Evolutionary conservation across 2,329 filamentous ascomycete genomes (phyloP).

Genomic region (Alternaria longipes): DNA sequence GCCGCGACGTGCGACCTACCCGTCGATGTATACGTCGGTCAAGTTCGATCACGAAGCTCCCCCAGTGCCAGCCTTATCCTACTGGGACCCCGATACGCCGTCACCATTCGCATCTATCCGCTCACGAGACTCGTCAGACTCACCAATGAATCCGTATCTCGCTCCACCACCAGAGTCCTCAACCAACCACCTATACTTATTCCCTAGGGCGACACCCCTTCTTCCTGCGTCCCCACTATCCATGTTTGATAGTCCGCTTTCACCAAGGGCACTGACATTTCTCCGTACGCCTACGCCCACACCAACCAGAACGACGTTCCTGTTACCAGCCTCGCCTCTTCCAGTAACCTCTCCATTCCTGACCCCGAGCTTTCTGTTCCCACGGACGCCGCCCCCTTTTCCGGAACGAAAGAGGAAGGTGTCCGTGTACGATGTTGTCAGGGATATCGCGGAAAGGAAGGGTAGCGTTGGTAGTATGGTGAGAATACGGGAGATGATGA

Average conservation of each 20-base stretch:
- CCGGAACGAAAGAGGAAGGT: neutral
- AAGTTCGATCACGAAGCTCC: constrained; percentile 5
- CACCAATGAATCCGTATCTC: constrained; percentile 30
- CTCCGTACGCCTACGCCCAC: constrained; percentile 4
- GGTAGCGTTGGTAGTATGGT: constrained; percentile 8
- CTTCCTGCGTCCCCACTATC: constrained; percentile 31
- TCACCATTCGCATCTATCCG: constrained; percentile 5
- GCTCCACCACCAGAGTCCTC: constrained; percentile 6
- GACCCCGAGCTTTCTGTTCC: constrained; percentile 24
- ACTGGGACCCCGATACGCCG: constrained; percentile 29
- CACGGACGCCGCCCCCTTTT: constrained; percentile 21
- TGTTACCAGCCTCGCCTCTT: neutral
- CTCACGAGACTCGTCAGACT: constrained; percentile 3
- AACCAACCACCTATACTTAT: neutral
- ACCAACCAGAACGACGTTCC: constrained; percentile 1
- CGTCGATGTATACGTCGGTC: neutral
- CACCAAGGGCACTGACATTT: constrained; percentile 11
- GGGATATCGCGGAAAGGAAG: neutral
- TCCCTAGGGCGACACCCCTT: constrained; percentile 18
- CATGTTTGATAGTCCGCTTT: constrained; percentile 23
- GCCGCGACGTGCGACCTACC: constrained; percentile 25
- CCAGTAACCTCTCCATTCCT: constrained; percentile 5
- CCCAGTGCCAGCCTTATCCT: constrained; percentile 27
- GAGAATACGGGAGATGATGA: constrained; percentile 9
- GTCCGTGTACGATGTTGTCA: neutral